Evolutionary conservation across 2,329 filamentous ascomycete species (phyloP).

Genomic region (Neocucurbitaria cava): DNA sequence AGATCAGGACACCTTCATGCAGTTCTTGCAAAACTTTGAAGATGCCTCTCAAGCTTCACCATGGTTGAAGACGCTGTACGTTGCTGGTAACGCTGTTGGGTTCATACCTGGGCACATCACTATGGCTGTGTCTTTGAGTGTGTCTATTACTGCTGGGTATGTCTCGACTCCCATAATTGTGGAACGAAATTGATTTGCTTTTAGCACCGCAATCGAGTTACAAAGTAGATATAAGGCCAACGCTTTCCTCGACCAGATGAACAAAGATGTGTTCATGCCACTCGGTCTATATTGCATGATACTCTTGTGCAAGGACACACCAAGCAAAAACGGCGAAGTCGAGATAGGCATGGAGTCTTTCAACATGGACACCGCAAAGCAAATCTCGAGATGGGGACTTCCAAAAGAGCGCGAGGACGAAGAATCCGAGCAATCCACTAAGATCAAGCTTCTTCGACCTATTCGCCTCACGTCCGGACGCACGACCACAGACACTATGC

Average conservation of each 20-base stretch:
- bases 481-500: constrained; percentile 41
- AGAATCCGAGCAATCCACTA: not conserved
- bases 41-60: constrained; percentile 48
- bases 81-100: constrained; percentile 9
- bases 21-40: constrained; percentile 58
- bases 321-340: constrained; percentile 49
- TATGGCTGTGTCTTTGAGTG: constrained; percentile 11
- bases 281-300: constrained; percentile 63
- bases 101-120: constrained; percentile 14
- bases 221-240: constrained; percentile 54
- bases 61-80: constrained; percentile 15
- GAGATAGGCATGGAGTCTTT: constrained; percentile 47
- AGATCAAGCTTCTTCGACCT: not conserved
- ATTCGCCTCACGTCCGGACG: not conserved
- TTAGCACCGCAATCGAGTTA: constrained; percentile 54
- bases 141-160: constrained; percentile 31
- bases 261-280: constrained; percentile 64
- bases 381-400: constrained; percentile 19
- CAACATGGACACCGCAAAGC: constrained; percentile 38
- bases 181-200: constrained; percentile 14
- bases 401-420: constrained; percentile 10
- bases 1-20: constrained; percentile 57
- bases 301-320: constrained; percentile 59
- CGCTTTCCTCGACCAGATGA: constrained; percentile 63
- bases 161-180: constrained; percentile 7